These are phyloP conservation scores for Sugiyamaella sp. DNA, from an alignment of 1,139 yeast genomes.

Conservation along the genomic window DNA sequence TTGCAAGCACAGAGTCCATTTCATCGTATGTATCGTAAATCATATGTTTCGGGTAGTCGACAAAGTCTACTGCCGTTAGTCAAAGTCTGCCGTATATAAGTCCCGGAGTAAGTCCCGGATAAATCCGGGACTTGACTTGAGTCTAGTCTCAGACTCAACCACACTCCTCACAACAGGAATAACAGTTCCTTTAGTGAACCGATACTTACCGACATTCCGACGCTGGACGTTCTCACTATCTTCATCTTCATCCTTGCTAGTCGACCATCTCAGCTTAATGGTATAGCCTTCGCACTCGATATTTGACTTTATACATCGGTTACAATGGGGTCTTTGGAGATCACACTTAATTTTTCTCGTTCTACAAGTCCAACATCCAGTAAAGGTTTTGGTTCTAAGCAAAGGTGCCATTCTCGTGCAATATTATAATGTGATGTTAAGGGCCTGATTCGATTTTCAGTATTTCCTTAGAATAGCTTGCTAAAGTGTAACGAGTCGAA, in stretches of 20 bases:
- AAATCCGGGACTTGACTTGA: too few species aligned
- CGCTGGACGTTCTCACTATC: slow-evolving; percentile 58
- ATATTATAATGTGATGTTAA: too few species aligned
- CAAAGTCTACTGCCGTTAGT: slow-evolving; percentile 56
- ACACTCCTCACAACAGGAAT: too few species aligned
- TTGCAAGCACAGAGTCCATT: slow-evolving; percentile 71
- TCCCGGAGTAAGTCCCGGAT: too few species aligned
- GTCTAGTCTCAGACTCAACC: too few species aligned
- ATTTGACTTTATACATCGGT: slow-evolving; percentile 57
- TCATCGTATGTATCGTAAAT: slow-evolving; percentile 77
- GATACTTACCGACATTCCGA: slow-evolving; percentile 49
- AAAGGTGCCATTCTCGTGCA: slow-evolving; percentile 21
- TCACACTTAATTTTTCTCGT: slow-evolving; percentile 64
- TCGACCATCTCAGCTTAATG: slow-evolving; percentile 77
- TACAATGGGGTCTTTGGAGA: slow-evolving; percentile 55
- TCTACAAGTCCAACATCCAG: slow-evolving; percentile 69
- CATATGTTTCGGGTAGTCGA: slow-evolving; percentile 60
- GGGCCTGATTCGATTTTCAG: too few species aligned
- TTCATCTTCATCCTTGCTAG: slow-evolving; percentile 29
- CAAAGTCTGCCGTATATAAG: too few species aligned
- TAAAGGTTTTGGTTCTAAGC: slow-evolving; percentile 50
- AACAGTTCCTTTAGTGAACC: too few species aligned
- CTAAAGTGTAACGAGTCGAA: too few species aligned
- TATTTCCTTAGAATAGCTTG: too few species aligned
- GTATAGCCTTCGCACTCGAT: slow-evolving; percentile 80